phyloP scores from a whole-genome alignment of 495 filamentous ascomycete species.

The Neurospora terricola region DNA sequence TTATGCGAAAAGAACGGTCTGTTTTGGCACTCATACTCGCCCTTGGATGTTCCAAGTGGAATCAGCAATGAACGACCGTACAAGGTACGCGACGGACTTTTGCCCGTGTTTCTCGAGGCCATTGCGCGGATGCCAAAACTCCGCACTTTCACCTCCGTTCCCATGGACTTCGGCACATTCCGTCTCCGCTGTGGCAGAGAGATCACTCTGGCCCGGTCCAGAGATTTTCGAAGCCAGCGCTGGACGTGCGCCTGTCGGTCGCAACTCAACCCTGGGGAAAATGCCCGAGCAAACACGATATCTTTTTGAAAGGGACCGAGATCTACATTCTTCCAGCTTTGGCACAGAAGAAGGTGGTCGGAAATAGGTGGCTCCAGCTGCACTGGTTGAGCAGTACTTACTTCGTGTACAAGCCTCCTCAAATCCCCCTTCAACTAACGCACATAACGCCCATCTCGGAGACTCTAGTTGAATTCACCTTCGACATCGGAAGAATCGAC shows the following conservation, averaged over 20 bases:
- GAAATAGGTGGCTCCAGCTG: neutral
- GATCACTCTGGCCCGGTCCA: neutral
- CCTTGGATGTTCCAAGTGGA: neutral
- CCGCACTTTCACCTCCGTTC: neutral
- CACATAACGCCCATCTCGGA: neutral
- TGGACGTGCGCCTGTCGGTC: neutral
- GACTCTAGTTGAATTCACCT: neutral
- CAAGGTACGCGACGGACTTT: neutral
- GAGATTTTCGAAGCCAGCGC: neutral
- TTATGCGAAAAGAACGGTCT: neutral
- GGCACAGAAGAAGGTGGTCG: neutral
- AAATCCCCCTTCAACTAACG: neutral
- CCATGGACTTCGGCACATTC: neutral
- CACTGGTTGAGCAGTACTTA: neutral
- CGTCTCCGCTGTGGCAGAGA: neutral
- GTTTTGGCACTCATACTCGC: neutral
- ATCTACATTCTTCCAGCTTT: neutral
- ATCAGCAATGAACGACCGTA: neutral
- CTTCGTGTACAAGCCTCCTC: neutral
- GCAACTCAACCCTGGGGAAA: neutral
- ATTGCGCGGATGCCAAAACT: neutral
- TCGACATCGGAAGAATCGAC: neutral
- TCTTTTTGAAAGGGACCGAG: neutral
- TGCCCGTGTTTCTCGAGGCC: neutral
- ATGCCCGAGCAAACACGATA: neutral